These are phyloP conservation scores for Daldinia childiae DNA, from an alignment of 495 filamentous ascomycete genomes.

Conservation along the genomic window DNA sequence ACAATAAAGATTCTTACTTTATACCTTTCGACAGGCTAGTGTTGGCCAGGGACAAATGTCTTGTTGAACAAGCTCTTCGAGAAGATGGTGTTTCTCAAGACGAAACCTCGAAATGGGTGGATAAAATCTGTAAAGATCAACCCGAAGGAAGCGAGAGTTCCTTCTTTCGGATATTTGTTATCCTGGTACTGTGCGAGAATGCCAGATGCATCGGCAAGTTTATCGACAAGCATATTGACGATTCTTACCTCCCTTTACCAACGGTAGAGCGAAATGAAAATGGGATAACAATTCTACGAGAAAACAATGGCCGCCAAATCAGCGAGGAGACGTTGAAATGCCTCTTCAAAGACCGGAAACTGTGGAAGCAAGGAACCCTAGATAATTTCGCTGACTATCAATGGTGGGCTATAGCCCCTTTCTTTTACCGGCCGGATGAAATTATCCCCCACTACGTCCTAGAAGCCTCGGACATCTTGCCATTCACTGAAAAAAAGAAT, in stretches of 20 bases:
- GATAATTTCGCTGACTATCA: slow-evolving; percentile 5
- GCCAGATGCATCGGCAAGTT: slow-evolving; percentile 9
- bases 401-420: slow-evolving; percentile 27
- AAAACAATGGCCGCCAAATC: neutral
- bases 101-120: neutral
- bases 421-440: neutral
- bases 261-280: neutral
- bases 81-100: neutral
- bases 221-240: slow-evolving; percentile 8
- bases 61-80: neutral
- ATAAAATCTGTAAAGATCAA: neutral
- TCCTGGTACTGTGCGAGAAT: slow-evolving; percentile 13
- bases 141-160: neutral
- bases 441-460: slow-evolving; percentile 21
- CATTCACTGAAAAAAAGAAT: slow-evolving; percentile 10
- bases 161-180: slow-evolving; percentile 23
- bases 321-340: neutral
- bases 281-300: neutral
- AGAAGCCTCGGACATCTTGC: slow-evolving; percentile 12
- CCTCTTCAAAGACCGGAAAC: slow-evolving; percentile 1
- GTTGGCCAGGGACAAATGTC: slow-evolving; percentile 3
- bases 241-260: slow-evolving; percentile 28
- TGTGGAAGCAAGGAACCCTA: neutral
- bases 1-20: neutral
- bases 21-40: slow-evolving; percentile 22